Base-by-base conservation (phyloP, 176 grass and related monocot species). In the Alopecurus myosuroides region DNA sequence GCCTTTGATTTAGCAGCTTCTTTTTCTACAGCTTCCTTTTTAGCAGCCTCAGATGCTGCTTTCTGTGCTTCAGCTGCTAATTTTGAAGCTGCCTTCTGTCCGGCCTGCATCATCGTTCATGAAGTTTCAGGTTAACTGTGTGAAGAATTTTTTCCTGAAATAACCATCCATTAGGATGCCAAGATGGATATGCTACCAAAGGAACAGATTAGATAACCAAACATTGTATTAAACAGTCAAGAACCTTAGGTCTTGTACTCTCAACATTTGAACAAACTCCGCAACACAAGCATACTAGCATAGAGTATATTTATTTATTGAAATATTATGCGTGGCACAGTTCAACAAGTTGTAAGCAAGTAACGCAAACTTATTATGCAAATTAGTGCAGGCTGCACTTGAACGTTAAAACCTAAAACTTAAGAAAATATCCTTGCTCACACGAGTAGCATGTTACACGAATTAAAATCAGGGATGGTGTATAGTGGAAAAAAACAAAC, bases 41-140 rank as follows among this genome's bases (percentile, higher is more conserved):
- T 84, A 79, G 90, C 89, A 71, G 93, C 89, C 75, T 95, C 93
- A 73, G 78, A 75, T 78, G 88, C 83, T 84, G 55, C 60, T 84
- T 85, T 91, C 33, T 85, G 89, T 77, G 87, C 81, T 88, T 88
- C 91, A 85, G 87, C 91, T 88, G 88, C 93, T 94, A 92, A 84
- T 78, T 91, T 92, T 81, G 93, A 85, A 84, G 79, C 77, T 86
- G 85, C 83, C 78, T 90, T 95, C 57, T 94, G 88, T 79, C 86
- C 91, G 52, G 85, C 91, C 93, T 95, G 82, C 52, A 83, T 67
- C 19, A 73, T 30, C 80, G 22, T 75, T 78, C 31, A 73, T 85
- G n/a, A 86, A 62, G 11, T 65, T 85, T 62, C 33, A 81, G 57
- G 63, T 79, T 8, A 77, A n/a, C n/a, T n/a, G n/a, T n/a, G n/a